phyloP scores from a whole-genome alignment of 441 rosid genomes.

The Capsella rubella region DNA sequence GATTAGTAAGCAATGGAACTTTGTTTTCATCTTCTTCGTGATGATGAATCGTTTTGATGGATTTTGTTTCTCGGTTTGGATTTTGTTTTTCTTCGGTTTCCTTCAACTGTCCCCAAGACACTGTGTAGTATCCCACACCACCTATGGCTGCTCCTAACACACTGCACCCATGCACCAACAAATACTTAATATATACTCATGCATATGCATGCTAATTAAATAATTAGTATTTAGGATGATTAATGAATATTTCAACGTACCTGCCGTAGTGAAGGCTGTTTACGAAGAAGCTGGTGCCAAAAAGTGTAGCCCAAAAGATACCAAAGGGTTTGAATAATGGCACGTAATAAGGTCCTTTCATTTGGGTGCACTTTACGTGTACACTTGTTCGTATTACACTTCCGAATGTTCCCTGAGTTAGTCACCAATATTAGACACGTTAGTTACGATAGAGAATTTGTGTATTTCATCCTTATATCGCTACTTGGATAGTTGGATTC shows the following conservation, averaged over 20 bases:
- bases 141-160: constrained; percentile 66
- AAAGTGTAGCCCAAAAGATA: constrained; percentile 67
- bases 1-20: constrained; percentile 61
- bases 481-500: neutral
- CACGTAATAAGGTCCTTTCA: constrained; percentile 71
- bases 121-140: constrained; percentile 68
- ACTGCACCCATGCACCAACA: constrained; percentile 55
- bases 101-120: constrained; percentile 67
- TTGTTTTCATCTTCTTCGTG: constrained; percentile 43
- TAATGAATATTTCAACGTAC: constrained; percentile 32
- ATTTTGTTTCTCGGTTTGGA: constrained; percentile 25
- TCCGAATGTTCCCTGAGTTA: constrained; percentile 60
- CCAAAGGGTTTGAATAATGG: constrained; percentile 84
- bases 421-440: neutral
- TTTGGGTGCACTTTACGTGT: constrained; percentile 54
- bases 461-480: neutral
- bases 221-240: neutral
- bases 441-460: neutral
- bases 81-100: constrained; percentile 50
- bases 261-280: constrained; percentile 83
- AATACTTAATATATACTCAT: neutral
- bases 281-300: constrained; percentile 74
- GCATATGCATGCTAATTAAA: neutral
- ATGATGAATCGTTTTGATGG: constrained; percentile 40
- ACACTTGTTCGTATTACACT: constrained; percentile 65